A percentile compares a stretch with the other conserved stretches of the same genome.
These are phyloP conservation scores for Fusarium brevicatenulatum DNA, from an alignment of 2,329 filamentous ascomycete genomes.

Conservation along the genomic window DNA sequence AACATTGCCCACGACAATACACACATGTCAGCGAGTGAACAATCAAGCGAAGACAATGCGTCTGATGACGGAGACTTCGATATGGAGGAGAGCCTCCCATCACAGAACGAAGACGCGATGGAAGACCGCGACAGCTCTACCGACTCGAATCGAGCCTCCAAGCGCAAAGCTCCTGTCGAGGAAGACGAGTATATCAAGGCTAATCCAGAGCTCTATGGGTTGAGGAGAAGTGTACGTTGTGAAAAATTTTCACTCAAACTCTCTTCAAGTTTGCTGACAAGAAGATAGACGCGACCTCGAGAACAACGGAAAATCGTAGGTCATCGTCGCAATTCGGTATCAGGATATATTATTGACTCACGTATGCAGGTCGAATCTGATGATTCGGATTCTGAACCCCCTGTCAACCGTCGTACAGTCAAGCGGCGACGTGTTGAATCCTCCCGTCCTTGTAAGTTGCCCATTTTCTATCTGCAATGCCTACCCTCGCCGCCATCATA, in stretches of 20 bases:
- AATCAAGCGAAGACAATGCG: slow-evolving; percentile 63
- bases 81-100: slow-evolving; percentile 67
- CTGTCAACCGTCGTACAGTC: slow-evolving; percentile 65
- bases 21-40: slow-evolving; percentile 58
- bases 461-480: not conserved
- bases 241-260: slow-evolving; percentile 36
- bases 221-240: slow-evolving; percentile 86
- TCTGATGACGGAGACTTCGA: slow-evolving; percentile 82
- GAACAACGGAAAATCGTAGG: slow-evolving; percentile 68
- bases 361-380: slow-evolving; percentile 59
- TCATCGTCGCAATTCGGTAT: slow-evolving; percentile 21
- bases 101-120: slow-evolving; percentile 57
- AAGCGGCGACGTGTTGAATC: slow-evolving; percentile 77
- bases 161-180: slow-evolving; percentile 75
- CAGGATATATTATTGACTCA: slow-evolving; percentile 20
- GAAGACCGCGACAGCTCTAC: slow-evolving; percentile 74
- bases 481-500: slow-evolving; percentile 4
- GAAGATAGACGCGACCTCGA: slow-evolving; percentile 62
- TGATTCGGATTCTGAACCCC: slow-evolving; percentile 77
- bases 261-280: slow-evolving; percentile 47
- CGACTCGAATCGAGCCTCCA: slow-evolving; percentile 73
- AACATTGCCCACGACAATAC: slow-evolving; percentile 54
- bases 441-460: slow-evolving; percentile 69
- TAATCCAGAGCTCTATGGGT: slow-evolving; percentile 93
- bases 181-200: slow-evolving; percentile 88